Base-by-base conservation (phyloP, 2,329 filamentous ascomycete genomes). In the Trichoderma simmonsii region DNA sequence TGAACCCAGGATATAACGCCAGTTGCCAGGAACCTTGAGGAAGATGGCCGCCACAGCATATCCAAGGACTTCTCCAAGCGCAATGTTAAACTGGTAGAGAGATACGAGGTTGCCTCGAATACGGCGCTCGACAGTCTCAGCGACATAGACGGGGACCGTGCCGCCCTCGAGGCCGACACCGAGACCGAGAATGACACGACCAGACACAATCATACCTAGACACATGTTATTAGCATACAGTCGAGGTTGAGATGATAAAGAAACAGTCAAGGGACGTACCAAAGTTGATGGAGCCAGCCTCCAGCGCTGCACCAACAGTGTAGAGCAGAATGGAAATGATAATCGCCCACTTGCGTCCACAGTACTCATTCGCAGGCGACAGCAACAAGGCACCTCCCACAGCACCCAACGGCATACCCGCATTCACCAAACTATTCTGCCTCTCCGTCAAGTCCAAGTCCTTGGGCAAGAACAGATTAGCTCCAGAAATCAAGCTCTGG, bases 1-100 rank as follows among this genome's bases (percentile, higher is more conserved):
- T 1, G 89, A 92, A 5, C 91, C 91, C 1, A 93, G 87, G 73
- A 93, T 93, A 78, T 89, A 93, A 48, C 91, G 86, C 91, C 91
- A 93, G 82, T 90, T 91, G 18, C 91, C 91, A 0, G 83, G 81
- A 2, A 93, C 90, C n/a, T 84, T 86, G 73, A 93, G 83, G 80
- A 93, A 93, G 71, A 93, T 92, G 61, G 91, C 91, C 0, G 89
- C 91, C 1, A 93, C 87, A 6, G 89, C 91, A 73, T 93, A 93
- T 3, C 91, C 92, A 1, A 93, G 83, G 2, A 93, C 91, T 76
- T 93, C 91, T 32, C 91, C 91, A 0, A 93, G 85, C 0, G 92
- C 92, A 76, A 93, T 93, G 81, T 92, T 93, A 81, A 93, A 88
- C 78, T 93, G 92, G 79, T 93, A 93, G 0, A 93, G 83, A 0